phyloP scores from a whole-genome alignment of 2,329 filamentous ascomycete species.

The Periconia macrospinosa region DNA sequence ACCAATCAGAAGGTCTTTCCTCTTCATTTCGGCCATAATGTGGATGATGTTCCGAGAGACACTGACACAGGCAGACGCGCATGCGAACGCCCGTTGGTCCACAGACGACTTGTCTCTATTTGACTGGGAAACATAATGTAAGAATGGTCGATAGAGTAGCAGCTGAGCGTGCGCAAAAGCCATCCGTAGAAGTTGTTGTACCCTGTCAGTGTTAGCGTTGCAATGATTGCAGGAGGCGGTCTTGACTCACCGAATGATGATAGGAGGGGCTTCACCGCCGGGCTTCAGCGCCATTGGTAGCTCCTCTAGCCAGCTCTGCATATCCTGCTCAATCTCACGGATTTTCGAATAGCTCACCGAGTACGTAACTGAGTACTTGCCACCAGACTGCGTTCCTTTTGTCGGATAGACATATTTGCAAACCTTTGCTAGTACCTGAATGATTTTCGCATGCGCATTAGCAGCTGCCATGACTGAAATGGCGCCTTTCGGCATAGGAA shows the following conservation, averaged over 20 bases:
- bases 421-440: slow-evolving; percentile 62
- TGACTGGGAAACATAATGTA: slow-evolving; percentile 75
- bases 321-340: slow-evolving; percentile 64
- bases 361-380: slow-evolving; percentile 54
- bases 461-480: slow-evolving; percentile 62
- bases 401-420: slow-evolving; percentile 67
- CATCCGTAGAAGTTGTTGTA: slow-evolving; percentile 76
- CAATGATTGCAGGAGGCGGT: neutral
- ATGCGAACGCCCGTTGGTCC: slow-evolving; percentile 79
- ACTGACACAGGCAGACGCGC: slow-evolving; percentile 67
- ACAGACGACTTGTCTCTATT: slow-evolving; percentile 52
- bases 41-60: slow-evolving; percentile 76
- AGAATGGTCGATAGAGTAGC: slow-evolving; percentile 78
- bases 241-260: slow-evolving; percentile 70
- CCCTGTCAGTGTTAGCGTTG: slow-evolving; percentile 39
- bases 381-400: slow-evolving; percentile 49
- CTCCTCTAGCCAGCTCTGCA: slow-evolving; percentile 65
- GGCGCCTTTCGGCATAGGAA: slow-evolving; percentile 57
- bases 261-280: slow-evolving; percentile 72
- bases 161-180: slow-evolving; percentile 83
- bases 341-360: slow-evolving; percentile 66
- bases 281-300: slow-evolving; percentile 78
- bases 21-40: slow-evolving; percentile 76
- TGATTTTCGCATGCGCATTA: slow-evolving; percentile 62
- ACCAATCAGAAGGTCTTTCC: slow-evolving; percentile 72